Conservation (phyloP, 2,329 filamentous ascomycete species). For the Podosphaera fusca region DNA sequence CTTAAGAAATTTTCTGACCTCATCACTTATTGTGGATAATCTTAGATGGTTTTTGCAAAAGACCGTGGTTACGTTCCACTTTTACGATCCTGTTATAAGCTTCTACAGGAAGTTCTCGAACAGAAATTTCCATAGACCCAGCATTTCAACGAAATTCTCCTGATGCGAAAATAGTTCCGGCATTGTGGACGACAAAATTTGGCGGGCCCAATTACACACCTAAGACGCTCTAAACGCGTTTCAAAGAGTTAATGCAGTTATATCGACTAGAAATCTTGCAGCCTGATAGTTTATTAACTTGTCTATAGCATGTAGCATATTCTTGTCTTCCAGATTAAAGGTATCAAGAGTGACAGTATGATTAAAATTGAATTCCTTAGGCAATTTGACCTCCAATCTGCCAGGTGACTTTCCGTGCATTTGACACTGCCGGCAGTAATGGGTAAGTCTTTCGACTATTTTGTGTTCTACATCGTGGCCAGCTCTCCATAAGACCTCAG, state of each 20-base stretch:
- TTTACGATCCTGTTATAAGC: not conserved
- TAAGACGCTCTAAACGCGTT: too few relatives aligned
- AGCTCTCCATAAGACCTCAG: not conserved
- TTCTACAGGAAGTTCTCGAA: not conserved
- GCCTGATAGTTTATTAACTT: too few relatives aligned
- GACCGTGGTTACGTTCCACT: not conserved
- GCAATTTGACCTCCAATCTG: not conserved
- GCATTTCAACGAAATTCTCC: not conserved
- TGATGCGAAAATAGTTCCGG: not conserved
- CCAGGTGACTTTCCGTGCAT: not conserved
- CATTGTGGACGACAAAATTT: not conserved
- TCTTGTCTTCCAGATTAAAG: too few relatives aligned
- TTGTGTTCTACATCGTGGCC: not conserved
- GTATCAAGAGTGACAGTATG: not conserved
- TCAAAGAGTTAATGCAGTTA: too few relatives aligned
- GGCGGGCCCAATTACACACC: too few relatives aligned
- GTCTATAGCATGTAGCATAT: too few relatives aligned
- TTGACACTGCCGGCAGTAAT: too few relatives aligned
- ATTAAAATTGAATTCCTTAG: conserved; percentile 1
- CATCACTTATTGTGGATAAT: not conserved
- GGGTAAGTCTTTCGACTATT: not conserved
- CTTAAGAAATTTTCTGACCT: not conserved
- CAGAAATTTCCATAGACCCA: not conserved
- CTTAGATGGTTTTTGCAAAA: not conserved
- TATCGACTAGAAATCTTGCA: too few relatives aligned